Evolutionary conservation across 106 monocot species (phyloP).

Genomic region (Chionographis japonica): DNA sequence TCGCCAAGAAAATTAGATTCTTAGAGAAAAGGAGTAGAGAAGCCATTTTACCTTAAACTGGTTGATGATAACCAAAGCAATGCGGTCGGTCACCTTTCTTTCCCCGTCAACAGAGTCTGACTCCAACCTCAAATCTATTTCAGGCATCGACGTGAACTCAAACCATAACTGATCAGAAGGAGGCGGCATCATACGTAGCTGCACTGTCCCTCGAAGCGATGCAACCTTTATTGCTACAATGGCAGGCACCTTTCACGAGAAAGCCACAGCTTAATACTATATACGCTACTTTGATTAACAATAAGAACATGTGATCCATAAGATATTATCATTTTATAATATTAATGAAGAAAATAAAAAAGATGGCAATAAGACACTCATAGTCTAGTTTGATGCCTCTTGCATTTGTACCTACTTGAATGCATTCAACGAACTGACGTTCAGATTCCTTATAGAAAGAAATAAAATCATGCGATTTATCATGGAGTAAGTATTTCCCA

Average conservation of each 20-base stretch:
- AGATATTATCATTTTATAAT: too few relatives aligned
- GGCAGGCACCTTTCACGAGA: constrained; percentile 61
- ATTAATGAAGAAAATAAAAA: too few relatives aligned
- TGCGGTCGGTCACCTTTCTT: constrained; percentile 58
- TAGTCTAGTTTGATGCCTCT: too few relatives aligned
- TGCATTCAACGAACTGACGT: too few relatives aligned
- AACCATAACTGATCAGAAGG: constrained; percentile 94
- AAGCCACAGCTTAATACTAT: background rate
- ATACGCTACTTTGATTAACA: background rate
- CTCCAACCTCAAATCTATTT: constrained; percentile 77
- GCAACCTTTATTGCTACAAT: constrained; percentile 65
- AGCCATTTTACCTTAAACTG: constrained; percentile 27
- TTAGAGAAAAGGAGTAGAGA: too few relatives aligned
- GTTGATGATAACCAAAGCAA: constrained; percentile 25
- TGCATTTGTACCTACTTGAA: too few relatives aligned
- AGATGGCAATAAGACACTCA: too few relatives aligned
- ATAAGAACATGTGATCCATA: background rate
- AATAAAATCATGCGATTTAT: too few relatives aligned
- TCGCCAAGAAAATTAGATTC: too few relatives aligned
- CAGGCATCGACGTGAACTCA: constrained; percentile 84
- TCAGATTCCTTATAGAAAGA: too few relatives aligned
- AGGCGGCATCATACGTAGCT: constrained; percentile 74
- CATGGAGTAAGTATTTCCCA: too few relatives aligned
- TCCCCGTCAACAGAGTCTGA: constrained; percentile 67
- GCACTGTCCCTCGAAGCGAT: constrained; percentile 71